Evolutionary conservation across 257 asterid genomes (phyloP).

Genomic region (Verbascum thapsus): DNA sequence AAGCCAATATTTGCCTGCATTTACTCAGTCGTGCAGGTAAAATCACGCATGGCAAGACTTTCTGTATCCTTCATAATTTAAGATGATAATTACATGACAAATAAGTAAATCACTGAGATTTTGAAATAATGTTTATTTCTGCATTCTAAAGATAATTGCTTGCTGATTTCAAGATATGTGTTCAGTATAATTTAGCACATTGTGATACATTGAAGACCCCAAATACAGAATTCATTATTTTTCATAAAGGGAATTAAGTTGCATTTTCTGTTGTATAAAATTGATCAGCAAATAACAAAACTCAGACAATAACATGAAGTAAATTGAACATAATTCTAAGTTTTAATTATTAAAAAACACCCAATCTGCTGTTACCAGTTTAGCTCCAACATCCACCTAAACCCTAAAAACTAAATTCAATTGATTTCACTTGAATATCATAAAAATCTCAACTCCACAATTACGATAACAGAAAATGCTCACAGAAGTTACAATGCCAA

Average conservation of each 20-base stretch:
- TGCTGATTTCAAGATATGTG: slow-evolving; percentile 7
- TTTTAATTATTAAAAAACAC: background rate
- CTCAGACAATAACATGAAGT: background rate
- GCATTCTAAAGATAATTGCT: slow-evolving; percentile 4
- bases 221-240: background rate
- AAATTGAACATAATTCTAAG: background rate
- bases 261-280: background rate
- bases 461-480: background rate
- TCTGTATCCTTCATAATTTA: background rate
- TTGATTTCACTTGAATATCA: slow-evolving; percentile 22
- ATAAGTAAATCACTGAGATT: slow-evolving; percentile 11
- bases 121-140: slow-evolving; percentile 8
- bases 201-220: background rate
- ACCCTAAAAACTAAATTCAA: slow-evolving; percentile 44
- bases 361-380: background rate
- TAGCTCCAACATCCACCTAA: slow-evolving; percentile 23
- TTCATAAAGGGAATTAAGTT: background rate
- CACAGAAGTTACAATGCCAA: slow-evolving; percentile 7
- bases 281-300: slow-evolving; percentile 2
- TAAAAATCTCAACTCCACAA: slow-evolving; percentile 18
- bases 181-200: background rate
- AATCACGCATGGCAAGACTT: background rate
- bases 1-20: background rate
- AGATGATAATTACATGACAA: background rate
- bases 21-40: background rate